A percentile compares a stretch with the other conserved stretches of the same genome.
Evolutionary conservation across 2,329 filamentous ascomycete genomes (phyloP).

Genomic region (Curvularia hawaiiensis): DNA sequence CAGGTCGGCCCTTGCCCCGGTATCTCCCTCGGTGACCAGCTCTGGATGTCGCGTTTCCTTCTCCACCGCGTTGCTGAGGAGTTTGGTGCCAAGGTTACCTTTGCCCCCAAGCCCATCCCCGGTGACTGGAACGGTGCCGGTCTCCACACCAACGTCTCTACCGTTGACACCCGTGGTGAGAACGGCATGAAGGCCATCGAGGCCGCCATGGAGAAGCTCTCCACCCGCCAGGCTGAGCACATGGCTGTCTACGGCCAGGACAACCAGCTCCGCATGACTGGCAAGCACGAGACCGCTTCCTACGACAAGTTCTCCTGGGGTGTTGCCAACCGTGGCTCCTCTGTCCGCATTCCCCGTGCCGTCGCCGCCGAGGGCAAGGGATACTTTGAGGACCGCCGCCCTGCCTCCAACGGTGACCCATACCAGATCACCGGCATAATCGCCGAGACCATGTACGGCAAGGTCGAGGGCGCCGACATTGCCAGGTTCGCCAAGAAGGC

Average conservation of each 20-base stretch:
- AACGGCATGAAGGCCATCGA: slow-evolving; percentile 97
- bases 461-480: slow-evolving; percentile 56
- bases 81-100: slow-evolving; percentile 93
- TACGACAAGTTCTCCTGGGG: slow-evolving; percentile 95
- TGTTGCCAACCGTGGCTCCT: slow-evolving; percentile 93
- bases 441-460: slow-evolving; percentile 68
- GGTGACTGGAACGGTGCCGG: slow-evolving; percentile 98
- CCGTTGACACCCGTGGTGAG: slow-evolving; percentile 83
- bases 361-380: slow-evolving; percentile 86
- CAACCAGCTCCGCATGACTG: slow-evolving; percentile 93
- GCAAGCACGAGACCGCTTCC: slow-evolving; percentile 88
- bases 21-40: slow-evolving; percentile 90
- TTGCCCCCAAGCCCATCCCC: slow-evolving; percentile 93
- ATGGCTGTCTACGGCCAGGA: slow-evolving; percentile 95
- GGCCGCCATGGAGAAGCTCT: slow-evolving; percentile 65
- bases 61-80: slow-evolving; percentile 93
- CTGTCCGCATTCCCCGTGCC: slow-evolving; percentile 88
- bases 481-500: slow-evolving; percentile 47
- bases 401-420: slow-evolving; percentile 83
- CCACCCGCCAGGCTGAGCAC: slow-evolving; percentile 57
- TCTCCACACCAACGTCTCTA: slow-evolving; percentile 93
- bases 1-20: slow-evolving; percentile 90
- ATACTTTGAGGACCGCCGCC: slow-evolving; percentile 78
- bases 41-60: slow-evolving; percentile 91
- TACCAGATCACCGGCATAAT: slow-evolving; percentile 85